Base-by-base conservation (phyloP, 2,329 filamentous ascomycete genomes). In the Paecilomyces variotii region DNA sequence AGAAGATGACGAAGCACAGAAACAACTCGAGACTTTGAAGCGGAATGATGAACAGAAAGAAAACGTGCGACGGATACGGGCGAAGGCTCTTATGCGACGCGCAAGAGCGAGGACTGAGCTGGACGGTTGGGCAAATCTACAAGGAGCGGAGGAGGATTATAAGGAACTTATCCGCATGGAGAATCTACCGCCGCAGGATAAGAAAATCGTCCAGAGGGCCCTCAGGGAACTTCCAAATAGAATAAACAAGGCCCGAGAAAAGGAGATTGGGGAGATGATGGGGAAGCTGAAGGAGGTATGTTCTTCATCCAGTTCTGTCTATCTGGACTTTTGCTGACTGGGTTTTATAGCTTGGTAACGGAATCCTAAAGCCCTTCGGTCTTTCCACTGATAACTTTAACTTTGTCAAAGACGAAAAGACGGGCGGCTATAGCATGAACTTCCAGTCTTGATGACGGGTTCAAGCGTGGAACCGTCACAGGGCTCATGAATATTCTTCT, bases 231-330 rank as follows among this genome's bases (percentile, higher is more conserved):
- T 97, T 45, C 90, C 90, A 1, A 78, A 82, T 1, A 81, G 82
- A 61, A 82, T 91, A 55, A 89, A 93, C 63, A 83, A 83, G 19
- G 91, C 92, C 1, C 90, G 91, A 75, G 88, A 96, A 69, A 83
- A 82, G 65, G 94, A 99, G 75, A 90, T 94, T 83, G 87, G 84
- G 2, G 93, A 99, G 76, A 97, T 97, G 91, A 96, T 96, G 91
- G 90, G 88, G 19, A 97, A 97, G 78, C 76, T 99, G 67, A 97
- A 96, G 71, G 86, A 88, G 65, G 84, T 86, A 64, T 77, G 83
- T 79, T 55, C 34, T 55, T 19, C 34, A 2, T 54, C 34, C 57
- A 53, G 9, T 9, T 25, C 14, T 4, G 11, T 11, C 2, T 19
- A 7, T 19, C 4, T 28, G 55, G 28, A 1, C 12, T 19, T 1